These are phyloP conservation scores for Claviceps maximensis DNA, from an alignment of 2,329 filamentous ascomycete genomes.

Conservation along the genomic window DNA sequence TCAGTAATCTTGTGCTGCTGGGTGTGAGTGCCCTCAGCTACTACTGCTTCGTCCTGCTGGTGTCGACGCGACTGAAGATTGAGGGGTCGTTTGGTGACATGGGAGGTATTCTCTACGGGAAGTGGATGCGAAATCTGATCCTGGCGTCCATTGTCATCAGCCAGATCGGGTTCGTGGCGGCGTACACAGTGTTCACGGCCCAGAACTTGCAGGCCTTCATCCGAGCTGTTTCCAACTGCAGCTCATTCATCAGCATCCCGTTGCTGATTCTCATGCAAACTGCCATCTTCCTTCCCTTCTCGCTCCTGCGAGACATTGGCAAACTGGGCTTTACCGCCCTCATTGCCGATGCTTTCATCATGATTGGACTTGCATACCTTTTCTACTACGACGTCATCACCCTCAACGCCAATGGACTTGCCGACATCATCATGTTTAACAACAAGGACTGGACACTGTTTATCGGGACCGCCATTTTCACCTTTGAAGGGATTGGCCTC, in stretches of 20 bases:
- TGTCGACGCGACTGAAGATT: slow-evolving; percentile 71
- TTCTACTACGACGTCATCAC: slow-evolving; percentile 93
- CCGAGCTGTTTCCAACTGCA: slow-evolving; percentile 78
- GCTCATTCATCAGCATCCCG: slow-evolving; percentile 71
- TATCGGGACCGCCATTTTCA: slow-evolving; percentile 97
- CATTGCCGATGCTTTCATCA: slow-evolving; percentile 86
- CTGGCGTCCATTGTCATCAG: slow-evolving; percentile 86
- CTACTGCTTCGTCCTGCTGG: slow-evolving; percentile 92
- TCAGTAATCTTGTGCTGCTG: slow-evolving; percentile 85
- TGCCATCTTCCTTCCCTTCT: slow-evolving; percentile 87
- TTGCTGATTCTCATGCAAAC: slow-evolving; percentile 90
- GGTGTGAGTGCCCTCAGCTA: slow-evolving; percentile 78
- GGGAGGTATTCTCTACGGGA: slow-evolving; percentile 80
- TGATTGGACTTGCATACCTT: slow-evolving; percentile 81
- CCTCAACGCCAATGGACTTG: slow-evolving; percentile 58
- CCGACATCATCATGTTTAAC: slow-evolving; percentile 88
- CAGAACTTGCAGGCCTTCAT: slow-evolving; percentile 94
- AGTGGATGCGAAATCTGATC: slow-evolving; percentile 78
- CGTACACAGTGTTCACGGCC: slow-evolving; percentile 93
- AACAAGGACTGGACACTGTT: slow-evolving; percentile 87
- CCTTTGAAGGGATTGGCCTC: slow-evolving; percentile 92
- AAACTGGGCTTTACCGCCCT: slow-evolving; percentile 93
- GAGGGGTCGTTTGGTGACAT: slow-evolving; percentile 97
- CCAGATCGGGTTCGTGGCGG: slow-evolving; percentile 87
- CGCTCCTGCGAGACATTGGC: slow-evolving; percentile 88